A percentile compares a stretch with the other conserved stretches of the same genome.
Evolutionary conservation across 129 eudicot genomes (phyloP).

Genomic region (Heracleum sosnowskyi): DNA sequence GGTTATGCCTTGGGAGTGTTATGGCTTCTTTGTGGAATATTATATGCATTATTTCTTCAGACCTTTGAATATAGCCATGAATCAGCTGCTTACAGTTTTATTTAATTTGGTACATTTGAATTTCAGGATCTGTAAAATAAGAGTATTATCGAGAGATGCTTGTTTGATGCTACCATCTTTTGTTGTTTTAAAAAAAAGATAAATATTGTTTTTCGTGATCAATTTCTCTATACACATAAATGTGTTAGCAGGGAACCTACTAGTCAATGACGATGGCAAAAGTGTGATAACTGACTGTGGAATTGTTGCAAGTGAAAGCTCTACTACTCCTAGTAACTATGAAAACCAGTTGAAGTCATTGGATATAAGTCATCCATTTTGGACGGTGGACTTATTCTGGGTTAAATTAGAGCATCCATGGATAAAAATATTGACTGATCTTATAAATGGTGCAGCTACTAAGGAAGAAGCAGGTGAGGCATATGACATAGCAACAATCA

Average conservation of each 20-base stretch:
- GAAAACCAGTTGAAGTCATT: background rate
- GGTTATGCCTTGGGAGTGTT: constrained; percentile 61
- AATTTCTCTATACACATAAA: background rate
- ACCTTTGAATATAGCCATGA: background rate
- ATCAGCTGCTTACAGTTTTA: too few relatives aligned
- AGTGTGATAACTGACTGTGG: too few relatives aligned
- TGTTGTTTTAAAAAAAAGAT: background rate
- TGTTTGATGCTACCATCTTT: background rate
- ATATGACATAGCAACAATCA: constrained; percentile 93
- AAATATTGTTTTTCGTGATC: background rate
- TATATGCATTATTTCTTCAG: constrained; percentile 35
- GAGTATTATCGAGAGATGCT: background rate
- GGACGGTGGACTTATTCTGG: background rate
- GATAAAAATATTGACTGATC: background rate
- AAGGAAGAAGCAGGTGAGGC: constrained; percentile 99
- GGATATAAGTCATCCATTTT: background rate
- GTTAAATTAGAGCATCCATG: background rate
- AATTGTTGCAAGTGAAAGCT: background rate
- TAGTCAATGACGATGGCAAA: background rate
- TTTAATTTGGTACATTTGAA: background rate
- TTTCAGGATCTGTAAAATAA: background rate
- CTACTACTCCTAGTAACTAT: background rate
- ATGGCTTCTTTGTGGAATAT: constrained; percentile 67
- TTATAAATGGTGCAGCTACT: constrained; percentile 44
- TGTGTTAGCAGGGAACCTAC: background rate